These are phyloP conservation scores for Melocanna baccifera DNA, from an alignment of 176 grass and related monocot genomes.

Conservation along the genomic window DNA sequence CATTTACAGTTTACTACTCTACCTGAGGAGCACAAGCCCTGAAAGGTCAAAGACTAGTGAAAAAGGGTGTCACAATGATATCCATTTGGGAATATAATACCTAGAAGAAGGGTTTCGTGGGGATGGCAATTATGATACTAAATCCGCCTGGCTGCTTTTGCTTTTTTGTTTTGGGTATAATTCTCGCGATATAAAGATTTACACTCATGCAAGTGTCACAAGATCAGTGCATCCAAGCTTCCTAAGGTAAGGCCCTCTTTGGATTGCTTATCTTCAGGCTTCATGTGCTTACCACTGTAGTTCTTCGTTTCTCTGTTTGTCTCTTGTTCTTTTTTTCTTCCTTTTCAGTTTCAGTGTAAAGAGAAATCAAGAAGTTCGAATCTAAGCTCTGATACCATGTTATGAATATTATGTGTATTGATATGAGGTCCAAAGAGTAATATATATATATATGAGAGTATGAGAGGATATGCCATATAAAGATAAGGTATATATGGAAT, in stretches of 20 bases:
- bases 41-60: background rate
- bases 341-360: slow-evolving; percentile 19
- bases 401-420: no score
- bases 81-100: background rate
- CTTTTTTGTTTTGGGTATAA: slow-evolving; percentile 16
- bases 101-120: slow-evolving; percentile 21
- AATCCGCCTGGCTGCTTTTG: background rate
- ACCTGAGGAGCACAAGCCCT: slow-evolving; percentile 9
- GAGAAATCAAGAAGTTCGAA: no score
- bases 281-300: background rate
- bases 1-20: background rate
- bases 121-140: slow-evolving; percentile 22
- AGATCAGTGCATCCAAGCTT: slow-evolving; percentile 41
- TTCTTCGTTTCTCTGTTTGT: no score
- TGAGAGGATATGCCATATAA: no score
- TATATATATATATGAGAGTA: no score
- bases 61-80: background rate
- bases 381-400: no score
- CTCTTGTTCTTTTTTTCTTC: background rate
- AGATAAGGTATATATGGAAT: no score
- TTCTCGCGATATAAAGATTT: slow-evolving; percentile 34
- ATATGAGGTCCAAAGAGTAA: no score
- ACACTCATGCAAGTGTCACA: slow-evolving; percentile 46
- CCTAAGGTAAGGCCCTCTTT: slow-evolving; percentile 42
- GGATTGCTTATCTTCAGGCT: slow-evolving; percentile 8